A percentile compares a stretch with the other conserved stretches of the same genome.
Conservation (phyloP, 2,329 filamentous ascomycete species). For the Ramularia collo-cygni region DNA sequence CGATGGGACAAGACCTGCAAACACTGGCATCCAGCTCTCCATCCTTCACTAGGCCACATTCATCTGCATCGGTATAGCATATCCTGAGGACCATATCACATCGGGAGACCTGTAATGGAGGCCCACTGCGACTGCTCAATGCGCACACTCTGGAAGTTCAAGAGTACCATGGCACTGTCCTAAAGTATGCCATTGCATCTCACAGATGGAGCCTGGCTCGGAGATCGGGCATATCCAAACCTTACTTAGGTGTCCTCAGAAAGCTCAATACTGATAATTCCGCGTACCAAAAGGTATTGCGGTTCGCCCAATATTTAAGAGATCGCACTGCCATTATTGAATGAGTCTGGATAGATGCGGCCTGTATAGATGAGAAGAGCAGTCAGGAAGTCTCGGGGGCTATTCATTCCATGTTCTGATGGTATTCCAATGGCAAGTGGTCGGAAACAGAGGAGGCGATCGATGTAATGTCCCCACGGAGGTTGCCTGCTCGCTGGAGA, state of each 20-base stretch:
- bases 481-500: not conserved
- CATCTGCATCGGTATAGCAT: no score
- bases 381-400: conserved; percentile 13
- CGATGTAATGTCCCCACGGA: not conserved
- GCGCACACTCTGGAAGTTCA: conserved; percentile 5
- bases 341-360: conserved; percentile 19
- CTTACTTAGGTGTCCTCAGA: conserved; percentile 1
- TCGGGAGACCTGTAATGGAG: no score
- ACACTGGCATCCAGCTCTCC: no score
- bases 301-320: conserved; percentile 6
- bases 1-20: no score
- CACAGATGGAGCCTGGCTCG: conserved; percentile 7
- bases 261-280: no score
- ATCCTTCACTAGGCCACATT: no score
- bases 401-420: conserved; percentile 18
- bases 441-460: conserved; percentile 9
- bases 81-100: no score
- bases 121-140: conserved; percentile 9
- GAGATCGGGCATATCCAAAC: no score
- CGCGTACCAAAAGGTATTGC: conserved; percentile 8
- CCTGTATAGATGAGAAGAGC: conserved; percentile 17
- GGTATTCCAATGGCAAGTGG: conserved; percentile 14
- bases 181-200: conserved; percentile 10
- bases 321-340: conserved; percentile 1
- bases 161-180: conserved; percentile 3